Percentiles rank a stretch among this genome's conserved stretches.
These are phyloP conservation scores for Skeletonema tropicum DNA, from an alignment of 108 stramenopile species.

Conservation along the genomic window DNA sequence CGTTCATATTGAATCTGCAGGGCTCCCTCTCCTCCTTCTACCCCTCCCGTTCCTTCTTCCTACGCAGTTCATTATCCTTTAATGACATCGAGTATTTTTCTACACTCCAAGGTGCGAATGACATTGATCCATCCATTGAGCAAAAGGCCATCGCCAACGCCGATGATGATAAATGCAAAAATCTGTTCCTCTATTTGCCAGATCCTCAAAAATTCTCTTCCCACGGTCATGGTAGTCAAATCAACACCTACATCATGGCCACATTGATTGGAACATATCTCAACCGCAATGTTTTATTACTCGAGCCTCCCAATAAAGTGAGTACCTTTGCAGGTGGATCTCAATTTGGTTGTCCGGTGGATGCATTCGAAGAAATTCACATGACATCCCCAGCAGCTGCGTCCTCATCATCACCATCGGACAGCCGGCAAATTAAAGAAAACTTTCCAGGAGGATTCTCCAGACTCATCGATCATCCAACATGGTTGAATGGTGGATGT, in stretches of 20 bases:
- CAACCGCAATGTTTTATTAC: conserved; percentile 23
- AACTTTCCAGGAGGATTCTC: conserved; percentile 36
- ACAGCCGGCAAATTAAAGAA: neutral
- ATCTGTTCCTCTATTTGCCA: conserved; percentile 31
- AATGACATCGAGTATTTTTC: conserved; percentile 8
- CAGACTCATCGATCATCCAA: conserved; percentile 33
- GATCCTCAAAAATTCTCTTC: conserved; percentile 22
- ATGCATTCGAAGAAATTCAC: conserved; percentile 13
- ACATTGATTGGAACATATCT: conserved; percentile 24
- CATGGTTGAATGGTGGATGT: conserved; percentile 30
- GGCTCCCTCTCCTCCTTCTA: conserved; percentile 1
- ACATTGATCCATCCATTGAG: conserved; percentile 19
- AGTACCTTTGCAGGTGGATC: conserved; percentile 21
- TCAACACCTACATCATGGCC: conserved; percentile 41
- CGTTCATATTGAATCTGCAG: neutral
- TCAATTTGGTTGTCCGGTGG: conserved; percentile 45
- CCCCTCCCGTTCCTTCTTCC: neutral
- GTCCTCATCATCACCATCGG: neutral
- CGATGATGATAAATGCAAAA: conserved; percentile 9
- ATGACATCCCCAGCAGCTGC: conserved; percentile 16
- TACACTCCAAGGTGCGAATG: conserved; percentile 6
- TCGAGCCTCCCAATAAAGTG: conserved; percentile 19
- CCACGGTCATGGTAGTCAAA: conserved; percentile 43
- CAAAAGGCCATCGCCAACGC: neutral
- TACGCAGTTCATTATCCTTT: conserved; percentile 2